These are phyloP conservation scores for Eucalyptus curtisii DNA, from an alignment of 345 rosid species.

Conservation along the genomic window DNA sequence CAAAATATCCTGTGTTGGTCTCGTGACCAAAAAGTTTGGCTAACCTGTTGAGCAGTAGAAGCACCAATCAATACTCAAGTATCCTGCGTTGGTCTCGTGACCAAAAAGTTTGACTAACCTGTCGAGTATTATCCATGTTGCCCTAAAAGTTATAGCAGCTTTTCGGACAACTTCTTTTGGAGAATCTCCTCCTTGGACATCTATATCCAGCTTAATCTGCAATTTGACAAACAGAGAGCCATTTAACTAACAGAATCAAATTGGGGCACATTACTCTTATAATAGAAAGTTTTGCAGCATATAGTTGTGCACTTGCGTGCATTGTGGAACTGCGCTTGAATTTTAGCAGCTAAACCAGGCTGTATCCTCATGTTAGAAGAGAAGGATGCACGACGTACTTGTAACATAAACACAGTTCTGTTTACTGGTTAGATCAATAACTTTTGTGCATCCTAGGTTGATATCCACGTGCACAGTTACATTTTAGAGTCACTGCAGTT, in stretches of 20 bases:
- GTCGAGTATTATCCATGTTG: slow-evolving; percentile 37
- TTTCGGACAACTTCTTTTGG: slow-evolving; percentile 11
- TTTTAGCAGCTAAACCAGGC: neutral
- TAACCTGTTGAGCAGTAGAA: slow-evolving; percentile 15
- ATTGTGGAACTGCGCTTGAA: neutral
- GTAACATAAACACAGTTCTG: neutral
- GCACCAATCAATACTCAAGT: neutral
- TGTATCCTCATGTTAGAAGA: neutral
- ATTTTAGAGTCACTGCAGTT: neutral
- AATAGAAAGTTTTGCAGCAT: neutral
- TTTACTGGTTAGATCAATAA: neutral
- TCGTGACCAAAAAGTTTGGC: neutral
- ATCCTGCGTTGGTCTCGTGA: neutral
- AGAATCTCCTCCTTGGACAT: slow-evolving; percentile 18
- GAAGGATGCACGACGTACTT: neutral
- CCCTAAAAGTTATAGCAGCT: slow-evolving; percentile 15
- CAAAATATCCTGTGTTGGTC: neutral
- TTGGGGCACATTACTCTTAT: neutral
- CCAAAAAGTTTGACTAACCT: slow-evolving; percentile 4
- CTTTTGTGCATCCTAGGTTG: neutral
- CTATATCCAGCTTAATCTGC: slow-evolving; percentile 23
- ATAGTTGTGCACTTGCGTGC: neutral
- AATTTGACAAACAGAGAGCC: neutral
- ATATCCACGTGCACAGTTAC: neutral
- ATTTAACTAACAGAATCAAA: neutral